Conservation (phyloP, 805 yeast species). For the Metschnikowia lochheadii region DNA sequence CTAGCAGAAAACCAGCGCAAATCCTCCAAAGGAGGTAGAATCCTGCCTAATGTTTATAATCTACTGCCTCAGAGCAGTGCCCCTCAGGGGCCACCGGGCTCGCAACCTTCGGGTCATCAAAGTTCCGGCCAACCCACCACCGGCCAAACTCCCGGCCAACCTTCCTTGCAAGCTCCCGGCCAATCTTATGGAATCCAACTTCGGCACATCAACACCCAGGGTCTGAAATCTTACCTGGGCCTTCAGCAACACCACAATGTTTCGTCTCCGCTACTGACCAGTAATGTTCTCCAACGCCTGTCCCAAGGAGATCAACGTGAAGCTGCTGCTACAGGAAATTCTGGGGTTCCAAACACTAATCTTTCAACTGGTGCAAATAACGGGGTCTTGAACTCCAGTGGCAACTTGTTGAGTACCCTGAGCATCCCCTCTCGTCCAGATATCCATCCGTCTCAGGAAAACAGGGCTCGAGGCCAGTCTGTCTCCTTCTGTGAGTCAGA, state of each 20-base stretch:
- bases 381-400: not conserved
- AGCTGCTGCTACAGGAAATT: not conserved
- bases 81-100: not conserved
- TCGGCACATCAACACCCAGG: no score
- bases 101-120: no score
- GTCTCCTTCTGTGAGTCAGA: slow-evolving; percentile 38
- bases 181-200: no score
- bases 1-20: not conserved
- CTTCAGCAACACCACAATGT: not conserved
- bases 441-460: slow-evolving; percentile 6
- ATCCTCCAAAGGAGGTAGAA: not conserved
- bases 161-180: no score
- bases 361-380: not conserved
- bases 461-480: slow-evolving; percentile 11
- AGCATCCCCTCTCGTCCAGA: not conserved
- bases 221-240: no score
- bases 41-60: not conserved
- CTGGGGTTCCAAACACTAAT: not conserved
- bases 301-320: not conserved
- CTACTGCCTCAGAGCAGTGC: slow-evolving; percentile 2
- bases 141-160: no score
- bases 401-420: not conserved
- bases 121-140: no score
- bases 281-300: slow-evolving; percentile 1
- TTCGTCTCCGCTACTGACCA: slow-evolving; percentile 1